Evolutionary conservation across 306 rosid species (phyloP).

Genomic region (Hippophae rhamnoides): DNA sequence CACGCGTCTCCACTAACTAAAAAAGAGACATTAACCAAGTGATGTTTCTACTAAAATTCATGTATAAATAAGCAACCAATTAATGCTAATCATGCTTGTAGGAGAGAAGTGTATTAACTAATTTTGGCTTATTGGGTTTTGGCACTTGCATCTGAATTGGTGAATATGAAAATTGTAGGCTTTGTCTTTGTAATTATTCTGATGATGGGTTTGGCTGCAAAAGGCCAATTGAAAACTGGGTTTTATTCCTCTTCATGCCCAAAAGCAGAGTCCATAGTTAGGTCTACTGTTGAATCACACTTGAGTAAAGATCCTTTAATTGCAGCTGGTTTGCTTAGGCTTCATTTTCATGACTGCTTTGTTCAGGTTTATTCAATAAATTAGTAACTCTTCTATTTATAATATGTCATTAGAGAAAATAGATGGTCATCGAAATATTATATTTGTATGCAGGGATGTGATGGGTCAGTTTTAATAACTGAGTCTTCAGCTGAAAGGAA

Average conservation of each 20-base stretch:
- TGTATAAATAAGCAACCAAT: constrained; percentile 26
- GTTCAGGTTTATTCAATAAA: constrained; percentile 24
- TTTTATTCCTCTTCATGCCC: constrained; percentile 64
- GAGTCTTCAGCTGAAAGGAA: constrained; percentile 39
- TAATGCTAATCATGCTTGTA: background rate
- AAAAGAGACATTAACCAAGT: background rate
- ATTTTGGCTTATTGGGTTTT: too few species aligned
- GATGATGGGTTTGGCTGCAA: constrained; percentile 21
- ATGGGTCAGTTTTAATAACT: constrained; percentile 44
- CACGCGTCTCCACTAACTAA: constrained; percentile 26
- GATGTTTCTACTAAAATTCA: background rate
- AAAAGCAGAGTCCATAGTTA: constrained; percentile 42
- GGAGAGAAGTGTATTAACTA: constrained; percentile 7
- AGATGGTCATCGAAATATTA: background rate
- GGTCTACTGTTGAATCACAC: constrained; percentile 52
- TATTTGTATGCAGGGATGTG: constrained; percentile 41
- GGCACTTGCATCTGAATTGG: background rate
- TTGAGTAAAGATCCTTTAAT: constrained; percentile 44
- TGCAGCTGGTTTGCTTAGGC: constrained; percentile 57
- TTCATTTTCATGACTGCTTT: constrained; percentile 58
- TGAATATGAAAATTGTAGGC: constrained; percentile 24
- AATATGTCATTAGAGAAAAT: background rate
- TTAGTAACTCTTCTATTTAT: background rate
- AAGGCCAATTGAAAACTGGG: constrained; percentile 46
- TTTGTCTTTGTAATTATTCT: constrained; percentile 26